Evolutionary conservation across 169 alveolate genomes (phyloP).

Genomic region (Eimeria sp.): DNA sequence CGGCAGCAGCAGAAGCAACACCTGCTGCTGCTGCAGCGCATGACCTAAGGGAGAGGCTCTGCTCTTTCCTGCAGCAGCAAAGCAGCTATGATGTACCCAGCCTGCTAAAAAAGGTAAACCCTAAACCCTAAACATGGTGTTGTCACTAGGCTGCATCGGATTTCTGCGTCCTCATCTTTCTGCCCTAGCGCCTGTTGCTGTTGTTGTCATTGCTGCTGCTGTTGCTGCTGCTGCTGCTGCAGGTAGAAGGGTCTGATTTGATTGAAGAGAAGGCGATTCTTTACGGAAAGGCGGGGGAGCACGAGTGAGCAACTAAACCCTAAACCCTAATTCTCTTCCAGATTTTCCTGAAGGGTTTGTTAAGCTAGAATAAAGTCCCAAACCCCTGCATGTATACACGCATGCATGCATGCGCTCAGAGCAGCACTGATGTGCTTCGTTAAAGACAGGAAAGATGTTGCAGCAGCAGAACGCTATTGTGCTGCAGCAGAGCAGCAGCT

Average conservation of each 20-base stretch:
- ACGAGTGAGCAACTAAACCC: constrained; percentile 12
- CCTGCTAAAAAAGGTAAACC: constrained; percentile 29
- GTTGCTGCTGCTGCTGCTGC: constrained; percentile 34
- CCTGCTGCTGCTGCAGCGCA: neutral
- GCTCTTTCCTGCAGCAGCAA: constrained; percentile 17
- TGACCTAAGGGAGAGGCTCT: neutral
- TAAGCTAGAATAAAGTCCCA: neutral
- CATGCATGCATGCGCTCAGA: neutral
- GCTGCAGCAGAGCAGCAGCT: neutral
- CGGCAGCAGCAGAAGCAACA: neutral
- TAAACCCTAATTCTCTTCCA: neutral
- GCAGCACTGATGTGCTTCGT: constrained; percentile 3
- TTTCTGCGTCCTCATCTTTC: neutral
- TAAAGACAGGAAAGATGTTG: neutral
- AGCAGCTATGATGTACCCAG: constrained; percentile 13
- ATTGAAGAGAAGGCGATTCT: constrained; percentile 10
- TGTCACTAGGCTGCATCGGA: neutral
- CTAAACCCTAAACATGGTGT: neutral
- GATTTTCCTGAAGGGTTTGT: neutral
- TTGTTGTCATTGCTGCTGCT: neutral
- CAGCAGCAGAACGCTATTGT: constrained; percentile 35
- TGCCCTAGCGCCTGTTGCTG: neutral
- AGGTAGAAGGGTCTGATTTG: constrained; percentile 22
- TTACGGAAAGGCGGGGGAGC: constrained; percentile 27
- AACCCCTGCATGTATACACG: neutral